Evolutionary conservation across 1,284 basidiomycete species (phyloP), one percentile per base, ranked within the genome.

Genomic region (Entoloma clypeatum): DNA sequence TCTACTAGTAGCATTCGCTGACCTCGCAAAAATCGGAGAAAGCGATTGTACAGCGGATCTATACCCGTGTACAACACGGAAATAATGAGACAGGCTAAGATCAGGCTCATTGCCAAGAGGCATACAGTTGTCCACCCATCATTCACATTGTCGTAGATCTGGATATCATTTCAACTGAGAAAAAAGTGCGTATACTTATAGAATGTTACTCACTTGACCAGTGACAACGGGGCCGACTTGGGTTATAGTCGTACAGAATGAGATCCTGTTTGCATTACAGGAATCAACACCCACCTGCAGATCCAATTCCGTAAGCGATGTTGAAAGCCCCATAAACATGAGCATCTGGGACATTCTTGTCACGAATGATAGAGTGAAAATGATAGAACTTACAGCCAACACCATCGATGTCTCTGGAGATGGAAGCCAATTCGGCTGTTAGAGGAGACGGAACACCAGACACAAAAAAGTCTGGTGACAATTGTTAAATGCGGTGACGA

Each of bases 261-360:
- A 31, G 31, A 64, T 45, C 41, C 19, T 13, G 10, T 6, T 5
- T 25, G 19, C 10, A 16, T 17, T 0, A 14, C 3, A 17, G 27
- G 9, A 22, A 18, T 26, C 8, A 13, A 13, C 19, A 74, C 77
- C 49, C 43, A 69, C 68, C 52, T 36, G 75, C 64, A 23, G 77
- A 72, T 17, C 82, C 83, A 37, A 82, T 57, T 2, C 80, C 82
- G 45, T 77, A 86, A 2, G 74, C 75, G 10, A 86, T 51, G 57
- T 86, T 86, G 56, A 84, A 84, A 1, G 77, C 79, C 2, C 77
- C 70, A 52, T 80, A 82, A 2, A 78, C 65, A 55, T 86, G 84
- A 1, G 72, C 84, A 58, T 80, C 84, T 72, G 38, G 14, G 22
- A 27, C 11, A 9, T 11, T 21, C 27, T 29, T 7, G 13, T 34